Evolutionary conservation across 805 yeast genomes (phyloP).

Genomic region (Wickerhamomyces bisporus): DNA sequence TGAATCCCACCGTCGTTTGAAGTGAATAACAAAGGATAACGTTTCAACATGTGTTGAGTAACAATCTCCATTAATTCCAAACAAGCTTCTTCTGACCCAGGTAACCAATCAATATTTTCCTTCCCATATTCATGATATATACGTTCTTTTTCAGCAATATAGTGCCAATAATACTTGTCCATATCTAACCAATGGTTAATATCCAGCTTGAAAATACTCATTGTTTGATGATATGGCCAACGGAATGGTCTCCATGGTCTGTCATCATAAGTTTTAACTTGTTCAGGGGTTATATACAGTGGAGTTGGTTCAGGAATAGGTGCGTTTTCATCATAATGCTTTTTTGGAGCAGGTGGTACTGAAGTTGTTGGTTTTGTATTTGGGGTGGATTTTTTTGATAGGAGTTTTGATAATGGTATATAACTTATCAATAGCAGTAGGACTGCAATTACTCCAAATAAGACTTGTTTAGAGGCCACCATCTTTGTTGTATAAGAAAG

Average conservation of each 20-base stretch:
- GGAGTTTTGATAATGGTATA: neutral
- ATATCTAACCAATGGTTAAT: conserved; percentile 74
- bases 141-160: conserved; percentile 57
- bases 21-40: conserved; percentile 63
- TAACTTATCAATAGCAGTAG: neutral
- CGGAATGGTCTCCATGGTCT: conserved; percentile 80
- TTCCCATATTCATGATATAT: conserved; percentile 54
- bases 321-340: conserved; percentile 11
- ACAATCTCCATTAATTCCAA: conserved; percentile 61
- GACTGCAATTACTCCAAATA: neutral
- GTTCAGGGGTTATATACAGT: conserved; percentile 59
- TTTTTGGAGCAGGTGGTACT: neutral
- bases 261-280: conserved; percentile 60
- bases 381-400: neutral
- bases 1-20: conserved; percentile 43
- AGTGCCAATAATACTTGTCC: conserved; percentile 70
- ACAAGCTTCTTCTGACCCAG: conserved; percentile 58
- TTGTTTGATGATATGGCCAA: conserved; percentile 78
- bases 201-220: conserved; percentile 69
- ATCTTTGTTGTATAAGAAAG: too few relatives aligned
- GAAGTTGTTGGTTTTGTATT: neutral
- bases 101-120: conserved; percentile 60
- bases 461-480: neutral
- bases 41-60: conserved; percentile 48
- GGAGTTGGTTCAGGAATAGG: conserved; percentile 49